phyloP scores from a whole-genome alignment of 208 protist genomes.

The Trypanosoma mega region DNA sequence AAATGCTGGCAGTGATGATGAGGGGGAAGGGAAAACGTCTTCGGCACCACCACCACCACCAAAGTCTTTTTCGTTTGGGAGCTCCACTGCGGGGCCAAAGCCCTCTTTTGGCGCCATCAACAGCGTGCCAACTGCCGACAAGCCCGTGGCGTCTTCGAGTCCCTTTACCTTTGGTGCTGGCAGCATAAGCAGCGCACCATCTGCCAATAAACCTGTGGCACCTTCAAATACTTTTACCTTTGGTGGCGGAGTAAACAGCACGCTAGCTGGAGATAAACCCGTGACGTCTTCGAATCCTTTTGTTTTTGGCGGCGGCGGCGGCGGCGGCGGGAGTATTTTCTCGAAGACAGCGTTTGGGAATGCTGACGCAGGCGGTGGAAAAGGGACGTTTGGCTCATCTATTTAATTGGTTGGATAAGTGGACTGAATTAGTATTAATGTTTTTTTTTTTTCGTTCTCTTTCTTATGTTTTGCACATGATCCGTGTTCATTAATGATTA shows the following conservation, averaged over 20 bases:
- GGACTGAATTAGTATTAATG: neutral
- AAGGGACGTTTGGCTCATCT: too few species aligned
- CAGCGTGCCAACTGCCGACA: constrained; percentile 5
- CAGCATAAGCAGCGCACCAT: neutral
- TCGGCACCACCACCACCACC: constrained; percentile 1
- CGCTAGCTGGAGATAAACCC: constrained; percentile 17
- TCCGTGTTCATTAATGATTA: constrained; percentile 6
- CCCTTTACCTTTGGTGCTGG: constrained; percentile 23
- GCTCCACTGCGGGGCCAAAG: constrained; percentile 12
- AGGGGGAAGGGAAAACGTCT: constrained; percentile 18
- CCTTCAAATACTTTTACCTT: constrained; percentile 24
- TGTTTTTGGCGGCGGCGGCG: constrained; percentile 27
- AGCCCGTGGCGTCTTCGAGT: constrained; percentile 10
- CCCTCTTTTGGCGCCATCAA: constrained; percentile 14
- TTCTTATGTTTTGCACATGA: neutral
- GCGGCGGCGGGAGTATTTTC: neutral
- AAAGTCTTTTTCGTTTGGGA: constrained; percentile 26
- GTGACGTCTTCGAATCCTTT: constrained; percentile 38
- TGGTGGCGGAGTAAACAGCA: neutral
- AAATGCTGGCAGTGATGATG: constrained; percentile 56
- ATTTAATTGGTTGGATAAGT: neutral
- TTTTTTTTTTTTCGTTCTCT: neutral
- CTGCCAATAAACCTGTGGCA: constrained; percentile 19
- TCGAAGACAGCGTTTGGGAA: constrained; percentile 12
- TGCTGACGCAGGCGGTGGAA: neutral